Percentiles rank a stretch among this genome's conserved stretches.
phyloP scores from a whole-genome alignment of 352 stramenopile genomes.

The Albugo laibachii region DNA sequence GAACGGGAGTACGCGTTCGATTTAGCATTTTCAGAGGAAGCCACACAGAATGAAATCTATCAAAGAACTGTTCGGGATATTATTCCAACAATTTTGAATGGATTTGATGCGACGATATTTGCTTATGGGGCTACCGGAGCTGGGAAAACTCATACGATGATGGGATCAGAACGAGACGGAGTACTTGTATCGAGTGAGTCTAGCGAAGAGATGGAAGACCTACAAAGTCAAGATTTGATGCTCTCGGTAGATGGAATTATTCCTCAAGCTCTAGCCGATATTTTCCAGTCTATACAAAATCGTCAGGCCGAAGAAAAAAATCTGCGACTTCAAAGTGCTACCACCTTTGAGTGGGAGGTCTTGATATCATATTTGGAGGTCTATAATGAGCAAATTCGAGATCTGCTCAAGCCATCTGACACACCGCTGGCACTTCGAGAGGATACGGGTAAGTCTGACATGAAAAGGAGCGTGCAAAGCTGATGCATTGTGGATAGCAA shows the following conservation, averaged over 20 bases:
- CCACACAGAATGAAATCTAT: slow-evolving; percentile 33
- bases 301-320: slow-evolving; percentile 32
- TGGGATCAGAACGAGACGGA: slow-evolving; percentile 39
- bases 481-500: slow-evolving; percentile 9
- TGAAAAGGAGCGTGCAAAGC: background rate
- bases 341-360: slow-evolving; percentile 52
- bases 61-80: slow-evolving; percentile 34
- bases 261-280: slow-evolving; percentile 33
- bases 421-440: slow-evolving; percentile 19
- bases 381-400: slow-evolving; percentile 84
- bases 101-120: slow-evolving; percentile 71
- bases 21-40: slow-evolving; percentile 25
- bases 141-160: slow-evolving; percentile 58
- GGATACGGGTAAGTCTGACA: slow-evolving; percentile 15
- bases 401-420: slow-evolving; percentile 51
- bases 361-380: slow-evolving; percentile 82
- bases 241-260: slow-evolving; percentile 67
- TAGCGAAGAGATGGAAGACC: slow-evolving; percentile 15
- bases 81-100: slow-evolving; percentile 42
- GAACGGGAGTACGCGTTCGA: slow-evolving; percentile 40
- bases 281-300: slow-evolving; percentile 43
- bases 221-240: slow-evolving; percentile 14
- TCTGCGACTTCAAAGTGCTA: slow-evolving; percentile 17
- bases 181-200: background rate
- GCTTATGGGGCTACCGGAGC: slow-evolving; percentile 37